These are phyloP conservation scores for Spizellomyces punctatus DNA, from an alignment of 192 early-diverging fungal species.

Conservation along the genomic window DNA sequence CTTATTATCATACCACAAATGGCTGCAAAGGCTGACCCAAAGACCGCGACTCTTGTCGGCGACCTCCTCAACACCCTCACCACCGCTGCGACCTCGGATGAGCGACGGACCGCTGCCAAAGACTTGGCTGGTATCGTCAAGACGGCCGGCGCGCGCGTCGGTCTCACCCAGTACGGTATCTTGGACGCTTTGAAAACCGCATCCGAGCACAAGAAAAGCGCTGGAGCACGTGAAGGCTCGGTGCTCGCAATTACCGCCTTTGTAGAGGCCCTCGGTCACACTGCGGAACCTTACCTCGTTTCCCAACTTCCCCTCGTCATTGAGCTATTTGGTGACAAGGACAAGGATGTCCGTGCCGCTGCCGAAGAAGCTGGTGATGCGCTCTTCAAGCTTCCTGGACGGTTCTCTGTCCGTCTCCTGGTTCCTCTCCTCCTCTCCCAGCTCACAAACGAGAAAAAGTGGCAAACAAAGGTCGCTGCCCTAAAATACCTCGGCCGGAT, in stretches of 20 bases:
- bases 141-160: slow-evolving; percentile 52
- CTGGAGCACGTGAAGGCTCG: slow-evolving; percentile 65
- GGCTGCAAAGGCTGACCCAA: slow-evolving; percentile 26
- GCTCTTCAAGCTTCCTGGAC: slow-evolving; percentile 45
- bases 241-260: slow-evolving; percentile 61
- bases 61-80: slow-evolving; percentile 39
- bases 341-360: slow-evolving; percentile 45
- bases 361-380: slow-evolving; percentile 46
- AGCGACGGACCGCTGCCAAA: slow-evolving; percentile 55
- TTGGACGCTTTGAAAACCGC: slow-evolving; percentile 61
- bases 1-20: slow-evolving; percentile 1
- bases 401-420: slow-evolving; percentile 49
- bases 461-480: slow-evolving; percentile 69
- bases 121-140: slow-evolving; percentile 66
- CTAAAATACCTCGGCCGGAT: slow-evolving; percentile 48
- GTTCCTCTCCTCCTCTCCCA: slow-evolving; percentile 68
- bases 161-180: slow-evolving; percentile 60
- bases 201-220: slow-evolving; percentile 71
- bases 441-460: slow-evolving; percentile 75
- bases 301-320: slow-evolving; percentile 64
- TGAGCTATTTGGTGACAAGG: slow-evolving; percentile 58
- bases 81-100: slow-evolving; percentile 44
- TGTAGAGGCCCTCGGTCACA: slow-evolving; percentile 56
- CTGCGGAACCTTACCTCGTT: slow-evolving; percentile 70
- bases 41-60: slow-evolving; percentile 23